A percentile compares a stretch with the other conserved stretches of the same genome.
These are phyloP conservation scores for Beauveria sp. DNA, from an alignment of 2,329 filamentous ascomycete genomes.

Conservation along the genomic window DNA sequence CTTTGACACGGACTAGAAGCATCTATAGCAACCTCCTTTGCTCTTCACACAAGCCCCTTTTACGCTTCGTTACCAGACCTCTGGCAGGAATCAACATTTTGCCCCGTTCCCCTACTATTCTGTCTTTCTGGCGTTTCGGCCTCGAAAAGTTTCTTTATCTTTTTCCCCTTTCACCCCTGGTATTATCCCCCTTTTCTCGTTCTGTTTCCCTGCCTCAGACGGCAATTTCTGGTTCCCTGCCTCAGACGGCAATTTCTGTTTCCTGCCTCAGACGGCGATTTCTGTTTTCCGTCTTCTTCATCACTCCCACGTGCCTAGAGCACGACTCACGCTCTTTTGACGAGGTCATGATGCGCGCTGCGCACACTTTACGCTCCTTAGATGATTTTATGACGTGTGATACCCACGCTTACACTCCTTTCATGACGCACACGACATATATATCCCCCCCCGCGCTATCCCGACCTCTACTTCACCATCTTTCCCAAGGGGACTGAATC, in stretches of 20 bases:
- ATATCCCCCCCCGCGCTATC: not conserved
- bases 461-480: not conserved
- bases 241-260: not conserved
- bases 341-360: not conserved
- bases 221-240: not conserved
- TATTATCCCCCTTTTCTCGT: not conserved
- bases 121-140: not conserved
- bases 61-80: not conserved
- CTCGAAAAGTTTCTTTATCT: not conserved
- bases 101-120: not conserved
- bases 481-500: not conserved
- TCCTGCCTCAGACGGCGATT: not conserved
- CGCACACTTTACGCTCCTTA: constrained; percentile 1
- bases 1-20: constrained; percentile 33
- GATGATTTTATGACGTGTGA: constrained; percentile 5
- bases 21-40: not conserved
- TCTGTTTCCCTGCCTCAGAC: not conserved
- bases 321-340: not conserved
- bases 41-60: not conserved
- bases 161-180: not conserved
- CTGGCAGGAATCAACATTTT: not conserved
- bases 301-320: not conserved
- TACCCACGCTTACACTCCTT: constrained; percentile 1
- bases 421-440: constrained; percentile 1
- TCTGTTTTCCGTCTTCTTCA: not conserved